phyloP scores from a whole-genome alignment of 805 yeast genomes.

The Vanderwaltozyma polyspora region DNA sequence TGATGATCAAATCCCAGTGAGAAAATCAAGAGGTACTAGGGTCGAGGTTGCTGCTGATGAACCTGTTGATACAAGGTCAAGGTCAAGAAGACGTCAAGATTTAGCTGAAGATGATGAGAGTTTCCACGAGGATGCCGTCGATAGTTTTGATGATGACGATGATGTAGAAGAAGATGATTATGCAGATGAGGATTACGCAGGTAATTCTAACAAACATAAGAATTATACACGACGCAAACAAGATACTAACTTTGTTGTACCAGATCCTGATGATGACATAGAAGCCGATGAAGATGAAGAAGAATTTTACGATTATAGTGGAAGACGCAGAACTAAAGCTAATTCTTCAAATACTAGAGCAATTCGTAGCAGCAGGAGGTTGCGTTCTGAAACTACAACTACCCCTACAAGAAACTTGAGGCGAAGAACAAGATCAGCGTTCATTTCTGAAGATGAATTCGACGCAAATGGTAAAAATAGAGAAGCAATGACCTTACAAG shows the following conservation, averaged over 20 bases:
- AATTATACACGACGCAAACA: constrained; percentile 12
- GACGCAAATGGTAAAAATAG: constrained; percentile 18
- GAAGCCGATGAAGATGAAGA: constrained; percentile 18
- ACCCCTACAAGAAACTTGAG: constrained; percentile 16
- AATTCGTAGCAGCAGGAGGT: constrained; percentile 3
- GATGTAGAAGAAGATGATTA: constrained; percentile 29
- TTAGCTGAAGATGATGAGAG: constrained; percentile 25
- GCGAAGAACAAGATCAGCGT: constrained; percentile 15
- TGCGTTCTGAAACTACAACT: constrained; percentile 2
- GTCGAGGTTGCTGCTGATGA: constrained; percentile 14
- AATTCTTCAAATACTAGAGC: constrained; percentile 2
- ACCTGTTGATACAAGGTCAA: constrained; percentile 3
- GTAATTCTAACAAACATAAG: constrained; percentile 6
- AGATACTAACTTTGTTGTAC: constrained; percentile 19
- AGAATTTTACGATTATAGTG: constrained; percentile 6
- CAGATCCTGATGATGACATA: constrained; percentile 23
- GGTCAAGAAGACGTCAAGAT: constrained; percentile 6
- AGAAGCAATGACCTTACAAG: constrained; percentile 34
- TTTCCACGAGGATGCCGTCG: constrained; percentile 26
- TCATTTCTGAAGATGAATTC: constrained; percentile 13
- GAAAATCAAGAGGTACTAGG: constrained; percentile 3
- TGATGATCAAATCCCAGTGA: constrained; percentile 2
- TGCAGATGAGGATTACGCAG: constrained; percentile 15
- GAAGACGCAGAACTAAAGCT: constrained; percentile 7
- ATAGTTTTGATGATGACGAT: constrained; percentile 28